Evolutionary conservation across 345 rosid species (phyloP), one percentile per base, ranked within the genome.

Genomic region (Dovyalis caffra): DNA sequence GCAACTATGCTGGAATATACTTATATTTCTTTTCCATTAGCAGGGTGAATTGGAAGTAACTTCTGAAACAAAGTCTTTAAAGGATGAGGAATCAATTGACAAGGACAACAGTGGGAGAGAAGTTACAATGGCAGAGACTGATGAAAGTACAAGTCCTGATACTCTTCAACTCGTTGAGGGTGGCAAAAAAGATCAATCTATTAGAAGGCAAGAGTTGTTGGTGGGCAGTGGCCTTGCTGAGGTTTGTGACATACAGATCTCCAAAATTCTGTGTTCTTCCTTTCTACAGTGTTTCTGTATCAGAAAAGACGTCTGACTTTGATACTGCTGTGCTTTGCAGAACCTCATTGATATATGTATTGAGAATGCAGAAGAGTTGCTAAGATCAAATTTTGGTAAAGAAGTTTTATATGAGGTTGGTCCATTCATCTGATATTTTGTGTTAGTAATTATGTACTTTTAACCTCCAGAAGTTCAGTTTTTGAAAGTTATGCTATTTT

Each of bases 201-300:
- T 90, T 66, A 90, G 97, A 84, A 90, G 99, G 79, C 90, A 63
- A 71, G 99, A 95, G 78, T 76, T 95, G 87, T 78, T 95, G 74
- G 78, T 95, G 37, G 73, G 78, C 70, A 91, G 95, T 72, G 94
- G 97, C 77, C 93, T 95, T 81, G 99, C 97, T 69, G 94, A 91
- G 99, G 99, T 94, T 65, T 72, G 85, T 83, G 76, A 32, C 40
- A 74, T 49, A 11, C 6, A 6, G n/a, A 29, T 31, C 16, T 68
- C 25, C 34, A 32, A 29, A 64, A 33, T 29, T 73, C 47, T 64
- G 2, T 23, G 10, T 45, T 28, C 37, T 1, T 31, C 37, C 16
- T 69, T 77, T 71, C 57, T 16, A 23, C 9, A 23, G 23, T 31
- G 45, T 26, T 2, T 63, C n/a, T 47, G n/a, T 47, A 47, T 18